Percentiles rank a stretch among this genome's conserved stretches.
Conservation (phyloP, 129 eudicot genomes). For the Escallonia rubra region DNA sequence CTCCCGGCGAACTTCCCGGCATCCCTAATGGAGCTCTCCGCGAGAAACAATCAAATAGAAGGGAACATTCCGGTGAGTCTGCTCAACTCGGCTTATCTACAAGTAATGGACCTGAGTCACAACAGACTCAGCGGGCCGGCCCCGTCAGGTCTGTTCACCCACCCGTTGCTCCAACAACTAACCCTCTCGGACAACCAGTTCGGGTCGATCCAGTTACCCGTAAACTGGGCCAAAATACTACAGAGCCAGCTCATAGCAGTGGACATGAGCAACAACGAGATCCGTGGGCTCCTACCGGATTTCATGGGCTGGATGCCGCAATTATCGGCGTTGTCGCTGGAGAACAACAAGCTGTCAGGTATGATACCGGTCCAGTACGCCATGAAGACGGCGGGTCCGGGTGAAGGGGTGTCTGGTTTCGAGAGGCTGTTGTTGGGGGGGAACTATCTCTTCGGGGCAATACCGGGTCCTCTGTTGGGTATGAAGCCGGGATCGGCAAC, state of each 20-base stretch:
- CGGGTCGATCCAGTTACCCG: constrained; percentile 42
- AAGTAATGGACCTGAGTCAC: constrained; percentile 81
- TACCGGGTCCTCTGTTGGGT: constrained; percentile 69
- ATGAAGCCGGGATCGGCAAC: constrained; percentile 54
- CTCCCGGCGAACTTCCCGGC: constrained; percentile 42
- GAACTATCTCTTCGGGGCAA: constrained; percentile 77
- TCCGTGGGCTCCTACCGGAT: constrained; percentile 71
- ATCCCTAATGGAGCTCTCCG: constrained; percentile 34
- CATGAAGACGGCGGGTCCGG: constrained; percentile 39
- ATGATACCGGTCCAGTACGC: constrained; percentile 75
- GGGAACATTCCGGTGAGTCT: constrained; percentile 48
- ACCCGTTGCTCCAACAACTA: constrained; percentile 63
- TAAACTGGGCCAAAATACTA: constrained; percentile 1
- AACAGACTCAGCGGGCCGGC: constrained; percentile 62
- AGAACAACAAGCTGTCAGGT: constrained; percentile 73
- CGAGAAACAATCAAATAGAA: constrained; percentile 51
- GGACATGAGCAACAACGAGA: constrained; percentile 61
- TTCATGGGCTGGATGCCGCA: constrained; percentile 79
- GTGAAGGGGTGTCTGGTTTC: constrained; percentile 40
- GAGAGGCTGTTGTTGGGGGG: constrained; percentile 88
- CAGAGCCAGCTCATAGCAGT: constrained; percentile 60
- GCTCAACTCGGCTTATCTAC: constrained; percentile 25
- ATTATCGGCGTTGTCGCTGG: constrained; percentile 59
- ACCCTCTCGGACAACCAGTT: constrained; percentile 51
- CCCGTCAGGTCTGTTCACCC: constrained; percentile 69